Evolutionary conservation across 225 moss, liverwort and hornwort species (phyloP).

Genomic region (Polytrichum formosum): DNA sequence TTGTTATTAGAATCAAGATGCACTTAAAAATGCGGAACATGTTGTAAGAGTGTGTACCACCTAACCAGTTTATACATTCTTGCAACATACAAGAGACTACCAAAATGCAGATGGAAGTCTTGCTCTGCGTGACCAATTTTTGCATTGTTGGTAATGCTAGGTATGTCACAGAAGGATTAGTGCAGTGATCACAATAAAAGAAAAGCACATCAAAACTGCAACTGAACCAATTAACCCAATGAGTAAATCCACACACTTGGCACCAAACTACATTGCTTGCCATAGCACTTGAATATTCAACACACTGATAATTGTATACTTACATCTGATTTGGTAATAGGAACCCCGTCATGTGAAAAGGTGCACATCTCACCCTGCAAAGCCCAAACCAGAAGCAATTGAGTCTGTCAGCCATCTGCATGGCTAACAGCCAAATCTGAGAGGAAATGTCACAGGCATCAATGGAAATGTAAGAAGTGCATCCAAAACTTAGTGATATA

Average conservation of each 20-base stretch:
- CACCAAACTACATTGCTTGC: not conserved
- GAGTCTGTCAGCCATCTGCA: not conserved
- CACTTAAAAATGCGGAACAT: not conserved
- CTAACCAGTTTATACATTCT: not conserved
- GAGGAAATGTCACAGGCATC: not conserved
- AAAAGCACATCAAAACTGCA: not conserved
- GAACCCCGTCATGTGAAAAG: slow-evolving; percentile 90
- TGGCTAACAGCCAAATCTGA: not conserved
- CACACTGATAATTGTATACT: slow-evolving; percentile 9
- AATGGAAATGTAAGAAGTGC: not conserved
- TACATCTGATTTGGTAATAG: slow-evolving; percentile 91
- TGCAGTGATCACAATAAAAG: not conserved
- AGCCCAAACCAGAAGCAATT: not conserved
- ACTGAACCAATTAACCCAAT: not conserved
- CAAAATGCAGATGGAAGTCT: too few species aligned
- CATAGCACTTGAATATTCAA: not conserved
- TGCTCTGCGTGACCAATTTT: too few species aligned
- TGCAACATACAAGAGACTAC: not conserved
- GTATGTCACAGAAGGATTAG: too few species aligned
- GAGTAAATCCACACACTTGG: not conserved
- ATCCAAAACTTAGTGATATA: not conserved
- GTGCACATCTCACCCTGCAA: slow-evolving; percentile 85
- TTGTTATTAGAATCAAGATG: not conserved
- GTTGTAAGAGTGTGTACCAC: not conserved
- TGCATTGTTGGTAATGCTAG: too few species aligned